Evolutionary conservation across 192 early-diverging fungal species (phyloP).

Genomic region (Chytriomyces confervae): DNA sequence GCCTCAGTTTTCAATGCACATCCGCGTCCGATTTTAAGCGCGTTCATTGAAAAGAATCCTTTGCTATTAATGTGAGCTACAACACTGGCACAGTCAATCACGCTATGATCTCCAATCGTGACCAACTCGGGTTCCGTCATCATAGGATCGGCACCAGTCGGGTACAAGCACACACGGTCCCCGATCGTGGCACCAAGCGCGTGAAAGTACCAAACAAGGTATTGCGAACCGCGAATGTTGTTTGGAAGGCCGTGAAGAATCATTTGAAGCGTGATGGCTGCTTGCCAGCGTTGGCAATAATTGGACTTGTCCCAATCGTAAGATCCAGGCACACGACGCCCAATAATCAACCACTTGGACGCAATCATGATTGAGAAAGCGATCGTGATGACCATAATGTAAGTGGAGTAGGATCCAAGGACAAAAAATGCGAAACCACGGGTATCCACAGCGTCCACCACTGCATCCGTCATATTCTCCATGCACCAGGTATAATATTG

Average conservation of each 20-base stretch:
- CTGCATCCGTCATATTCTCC: too few relatives aligned
- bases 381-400: conserved; percentile 24
- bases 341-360: conserved; percentile 51
- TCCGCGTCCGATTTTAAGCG: conserved; percentile 42
- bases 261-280: conserved; percentile 39
- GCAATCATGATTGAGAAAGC: conserved; percentile 17
- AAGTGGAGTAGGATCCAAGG: background rate
- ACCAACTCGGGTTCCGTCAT: conserved; percentile 57
- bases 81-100: conserved; percentile 49
- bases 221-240: conserved; percentile 41
- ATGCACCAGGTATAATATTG: too few relatives aligned
- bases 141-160: conserved; percentile 53
- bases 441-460: too few relatives aligned
- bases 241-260: conserved; percentile 40
- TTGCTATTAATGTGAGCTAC: conserved; percentile 50
- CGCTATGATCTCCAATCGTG: conserved; percentile 45
- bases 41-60: conserved; percentile 53
- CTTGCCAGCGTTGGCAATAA: conserved; percentile 56
- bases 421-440: background rate
- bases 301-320: conserved; percentile 54
- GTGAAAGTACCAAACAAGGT: conserved; percentile 51
- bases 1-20: conserved; percentile 46
- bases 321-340: conserved; percentile 41
- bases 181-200: conserved; percentile 47
- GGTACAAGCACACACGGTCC: conserved; percentile 47